Evolutionary conservation across 345 rosid species (phyloP).

Genomic region (Anastatica hierochuntica): DNA sequence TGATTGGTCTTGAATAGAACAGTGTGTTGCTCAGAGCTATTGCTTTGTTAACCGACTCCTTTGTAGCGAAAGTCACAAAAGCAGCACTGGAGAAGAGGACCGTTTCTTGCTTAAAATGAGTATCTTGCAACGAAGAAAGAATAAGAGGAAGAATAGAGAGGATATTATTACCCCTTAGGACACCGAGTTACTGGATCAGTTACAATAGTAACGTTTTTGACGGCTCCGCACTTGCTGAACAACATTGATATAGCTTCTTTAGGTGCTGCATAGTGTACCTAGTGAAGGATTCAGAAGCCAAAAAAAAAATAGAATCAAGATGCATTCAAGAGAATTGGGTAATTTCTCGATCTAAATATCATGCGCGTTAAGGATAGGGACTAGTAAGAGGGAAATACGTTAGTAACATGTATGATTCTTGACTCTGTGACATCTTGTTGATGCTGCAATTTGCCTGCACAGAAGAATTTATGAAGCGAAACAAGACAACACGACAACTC

Average conservation of each 20-base stretch:
- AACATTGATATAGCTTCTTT: conserved; percentile 29
- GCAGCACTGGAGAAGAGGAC: conserved; percentile 21
- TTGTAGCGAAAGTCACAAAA: conserved; percentile 28
- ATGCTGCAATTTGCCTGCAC: conserved; percentile 20
- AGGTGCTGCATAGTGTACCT: conserved; percentile 36
- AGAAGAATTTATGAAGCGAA: conserved; percentile 2
- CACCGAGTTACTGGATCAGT: conserved; percentile 21
- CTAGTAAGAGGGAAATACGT: conserved; percentile 15
- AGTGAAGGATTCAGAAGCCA: conserved; percentile 7
- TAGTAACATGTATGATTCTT: conserved; percentile 25
- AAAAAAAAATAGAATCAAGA: not conserved
- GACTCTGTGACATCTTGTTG: conserved; percentile 21
- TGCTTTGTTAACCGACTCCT: conserved; percentile 29
- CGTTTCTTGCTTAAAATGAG: not conserved
- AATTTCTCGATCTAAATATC: not conserved
- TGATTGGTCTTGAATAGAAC: conserved; percentile 29
- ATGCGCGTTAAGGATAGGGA: not conserved
- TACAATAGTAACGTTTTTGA: conserved; percentile 14
- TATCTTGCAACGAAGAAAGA: not conserved
- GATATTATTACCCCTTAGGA: conserved; percentile 23
- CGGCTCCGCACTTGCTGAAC: conserved; percentile 29
- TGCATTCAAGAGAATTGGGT: not conserved
- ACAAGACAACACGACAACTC: not conserved
- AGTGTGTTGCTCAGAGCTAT: conserved; percentile 20
- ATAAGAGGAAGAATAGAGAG: not conserved